These are phyloP conservation scores for Achaetomium macrosporum DNA, from an alignment of 2,329 filamentous ascomycete genomes.

Conservation along the genomic window DNA sequence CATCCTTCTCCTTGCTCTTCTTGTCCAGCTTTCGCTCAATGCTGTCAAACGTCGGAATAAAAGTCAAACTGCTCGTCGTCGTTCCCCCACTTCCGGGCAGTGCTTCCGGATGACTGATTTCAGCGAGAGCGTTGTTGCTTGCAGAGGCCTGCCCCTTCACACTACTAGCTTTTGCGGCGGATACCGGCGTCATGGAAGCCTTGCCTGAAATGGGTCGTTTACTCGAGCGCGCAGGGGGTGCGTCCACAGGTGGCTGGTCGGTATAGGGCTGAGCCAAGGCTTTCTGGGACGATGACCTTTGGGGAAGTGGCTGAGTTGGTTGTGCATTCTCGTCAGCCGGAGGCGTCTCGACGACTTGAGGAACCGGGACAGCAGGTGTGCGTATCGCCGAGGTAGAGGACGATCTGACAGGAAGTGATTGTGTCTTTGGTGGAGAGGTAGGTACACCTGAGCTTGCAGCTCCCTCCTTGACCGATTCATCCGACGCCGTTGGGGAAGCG, in stretches of 20 bases:
- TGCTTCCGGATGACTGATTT: slow-evolving; percentile 61
- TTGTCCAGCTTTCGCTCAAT: slow-evolving; percentile 62
- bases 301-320: slow-evolving; percentile 39
- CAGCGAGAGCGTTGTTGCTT: slow-evolving; percentile 44
- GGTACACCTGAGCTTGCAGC: slow-evolving; percentile 9
- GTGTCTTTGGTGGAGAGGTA: slow-evolving; percentile 26
- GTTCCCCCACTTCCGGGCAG: slow-evolving; percentile 61
- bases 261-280: slow-evolving; percentile 40
- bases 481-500: slow-evolving; percentile 5
- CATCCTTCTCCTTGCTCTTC: slow-evolving; percentile 65
- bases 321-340: slow-evolving; percentile 32
- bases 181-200: slow-evolving; percentile 7
- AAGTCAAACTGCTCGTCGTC: slow-evolving; percentile 71
- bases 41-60: slow-evolving; percentile 63
- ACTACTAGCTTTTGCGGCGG: slow-evolving; percentile 3
- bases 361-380: slow-evolving; percentile 36
- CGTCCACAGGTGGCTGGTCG: slow-evolving; percentile 30
- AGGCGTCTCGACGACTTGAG: slow-evolving; percentile 62
- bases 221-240: slow-evolving; percentile 29
- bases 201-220: slow-evolving; percentile 25
- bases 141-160: slow-evolving; percentile 15
- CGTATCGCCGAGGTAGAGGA: slow-evolving; percentile 31
- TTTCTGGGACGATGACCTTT: slow-evolving; percentile 51
- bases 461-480: slow-evolving; percentile 16
- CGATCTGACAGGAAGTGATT: slow-evolving; percentile 32